Conservation (phyloP, 169 alveolate genomes). For the Plasmodium sp. region DNA sequence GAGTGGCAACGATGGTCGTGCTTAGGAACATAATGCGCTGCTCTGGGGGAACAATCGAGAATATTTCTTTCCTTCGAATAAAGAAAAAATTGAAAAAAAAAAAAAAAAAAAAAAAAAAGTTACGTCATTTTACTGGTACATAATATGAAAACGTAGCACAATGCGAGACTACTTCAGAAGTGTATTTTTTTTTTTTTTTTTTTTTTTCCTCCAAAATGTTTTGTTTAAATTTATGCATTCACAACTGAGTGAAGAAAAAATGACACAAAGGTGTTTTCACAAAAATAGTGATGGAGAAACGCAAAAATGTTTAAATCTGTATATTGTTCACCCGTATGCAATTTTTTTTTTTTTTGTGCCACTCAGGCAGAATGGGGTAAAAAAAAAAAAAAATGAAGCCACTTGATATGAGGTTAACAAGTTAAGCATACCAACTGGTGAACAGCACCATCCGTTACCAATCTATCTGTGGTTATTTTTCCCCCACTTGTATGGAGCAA, state of each 20-base stretch:
- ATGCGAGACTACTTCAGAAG: neutral
- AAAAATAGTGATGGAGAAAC: neutral
- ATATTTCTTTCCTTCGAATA: neutral
- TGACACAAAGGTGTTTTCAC: neutral
- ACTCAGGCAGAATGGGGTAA: neutral
- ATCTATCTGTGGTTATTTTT: neutral
- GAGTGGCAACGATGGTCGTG: neutral
- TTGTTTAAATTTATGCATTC: neutral
- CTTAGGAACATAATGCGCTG: neutral
- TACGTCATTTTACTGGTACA: neutral
- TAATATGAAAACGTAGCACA: neutral
- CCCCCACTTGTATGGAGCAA: neutral
- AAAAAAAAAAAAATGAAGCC: neutral
- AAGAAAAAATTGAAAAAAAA: neutral
- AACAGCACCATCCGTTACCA: neutral
- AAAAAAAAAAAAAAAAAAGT: neutral
- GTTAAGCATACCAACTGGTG: neutral
- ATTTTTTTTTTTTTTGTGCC: neutral
- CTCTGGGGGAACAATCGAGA: neutral
- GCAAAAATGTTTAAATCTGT: neutral
- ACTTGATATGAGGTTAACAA: neutral
- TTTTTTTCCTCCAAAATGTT: neutral
- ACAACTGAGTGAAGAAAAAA: neutral
- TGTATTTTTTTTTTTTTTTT: neutral
- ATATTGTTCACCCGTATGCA: neutral